A percentile compares a stretch with the other conserved stretches of the same genome.
Conservation (phyloP, 805 yeast genomes). For the Pichia gijzeniarum region DNA sequence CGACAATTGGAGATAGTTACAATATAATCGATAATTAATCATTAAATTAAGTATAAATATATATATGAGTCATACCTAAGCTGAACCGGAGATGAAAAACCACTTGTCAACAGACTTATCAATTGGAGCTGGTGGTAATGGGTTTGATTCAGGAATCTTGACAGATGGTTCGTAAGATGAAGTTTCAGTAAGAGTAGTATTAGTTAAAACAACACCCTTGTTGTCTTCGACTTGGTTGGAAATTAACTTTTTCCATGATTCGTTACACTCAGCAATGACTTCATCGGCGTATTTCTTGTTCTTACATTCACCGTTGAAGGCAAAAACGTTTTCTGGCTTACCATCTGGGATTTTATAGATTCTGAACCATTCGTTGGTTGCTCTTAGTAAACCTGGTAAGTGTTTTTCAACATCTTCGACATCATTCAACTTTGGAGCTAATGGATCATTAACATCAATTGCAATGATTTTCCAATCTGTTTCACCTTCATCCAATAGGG, state of each 20-base stretch:
- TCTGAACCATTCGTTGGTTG: slow-evolving; percentile 97
- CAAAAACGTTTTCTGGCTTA: slow-evolving; percentile 92
- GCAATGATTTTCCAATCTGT: slow-evolving; percentile 91
- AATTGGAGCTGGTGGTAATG: slow-evolving; percentile 83
- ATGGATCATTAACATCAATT: slow-evolving; percentile 80
- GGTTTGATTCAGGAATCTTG: slow-evolving; percentile 63
- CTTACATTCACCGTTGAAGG: slow-evolving; percentile 92
- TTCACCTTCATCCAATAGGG: slow-evolving; percentile 88
- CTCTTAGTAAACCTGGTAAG: slow-evolving; percentile 88
- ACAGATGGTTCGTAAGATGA: slow-evolving; percentile 45
- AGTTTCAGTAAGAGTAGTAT: slow-evolving; percentile 60
- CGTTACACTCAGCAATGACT: slow-evolving; percentile 72
- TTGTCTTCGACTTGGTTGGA: slow-evolving; percentile 51
- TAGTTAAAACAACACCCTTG: slow-evolving; percentile 68
- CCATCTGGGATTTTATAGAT: slow-evolving; percentile 98
- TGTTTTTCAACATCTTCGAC: slow-evolving; percentile 85
- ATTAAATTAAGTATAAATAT: background rate
- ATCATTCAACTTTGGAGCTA: slow-evolving; percentile 80
- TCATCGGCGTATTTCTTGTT: slow-evolving; percentile 81
- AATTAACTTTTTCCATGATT: slow-evolving; percentile 77
- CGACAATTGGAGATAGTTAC: no score
- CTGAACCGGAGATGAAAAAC: slow-evolving; percentile 90
- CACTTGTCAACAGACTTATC: slow-evolving; percentile 96
- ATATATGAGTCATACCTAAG: slow-evolving; percentile 21
- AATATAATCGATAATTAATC: background rate